These are phyloP conservation scores for Spizellomyces sp. DNA, from an alignment of 192 early-diverging fungal species.

Conservation along the genomic window DNA sequence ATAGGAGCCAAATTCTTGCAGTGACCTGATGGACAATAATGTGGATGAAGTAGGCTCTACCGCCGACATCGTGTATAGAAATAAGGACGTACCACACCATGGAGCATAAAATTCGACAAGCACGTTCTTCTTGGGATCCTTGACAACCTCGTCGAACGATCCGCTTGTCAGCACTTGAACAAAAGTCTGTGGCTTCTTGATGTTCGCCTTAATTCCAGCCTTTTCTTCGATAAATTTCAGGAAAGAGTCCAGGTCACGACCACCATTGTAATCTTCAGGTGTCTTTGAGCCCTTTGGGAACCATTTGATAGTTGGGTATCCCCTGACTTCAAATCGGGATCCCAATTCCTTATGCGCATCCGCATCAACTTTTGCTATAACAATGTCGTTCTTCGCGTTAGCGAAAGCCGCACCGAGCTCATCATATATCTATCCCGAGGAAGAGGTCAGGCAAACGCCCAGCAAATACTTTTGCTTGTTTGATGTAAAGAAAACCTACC, in stretches of 20 bases:
- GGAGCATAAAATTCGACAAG: conserved; percentile 94
- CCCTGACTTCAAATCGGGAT: conserved; percentile 67
- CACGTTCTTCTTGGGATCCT: conserved; percentile 69
- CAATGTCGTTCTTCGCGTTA: conserved; percentile 70
- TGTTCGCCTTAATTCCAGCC: conserved; percentile 70
- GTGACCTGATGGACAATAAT: not conserved
- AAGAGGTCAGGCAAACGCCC: not conserved
- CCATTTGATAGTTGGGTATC: conserved; percentile 93
- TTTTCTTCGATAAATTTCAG: conserved; percentile 78
- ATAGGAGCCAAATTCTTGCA: conserved; percentile 76
- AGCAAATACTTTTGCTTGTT: not conserved
- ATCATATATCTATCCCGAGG: conserved; percentile 62
- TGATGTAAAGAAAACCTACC: conserved; percentile 16
- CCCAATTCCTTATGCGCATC: conserved; percentile 87
- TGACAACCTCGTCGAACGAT: conserved; percentile 75
- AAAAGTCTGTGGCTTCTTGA: conserved; percentile 70
- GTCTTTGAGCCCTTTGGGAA: conserved; percentile 80
- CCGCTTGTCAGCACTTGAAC: conserved; percentile 71
- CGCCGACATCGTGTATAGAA: not conserved
- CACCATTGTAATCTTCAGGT: conserved; percentile 79
- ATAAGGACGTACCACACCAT: conserved; percentile 59
- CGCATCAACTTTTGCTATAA: conserved; percentile 80
- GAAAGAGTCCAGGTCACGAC: conserved; percentile 82
- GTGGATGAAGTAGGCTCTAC: no score
- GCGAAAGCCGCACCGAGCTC: conserved; percentile 76